Conservation (phyloP, 2,329 filamentous ascomycete species). For the Lizonia empirigonia region DNA sequence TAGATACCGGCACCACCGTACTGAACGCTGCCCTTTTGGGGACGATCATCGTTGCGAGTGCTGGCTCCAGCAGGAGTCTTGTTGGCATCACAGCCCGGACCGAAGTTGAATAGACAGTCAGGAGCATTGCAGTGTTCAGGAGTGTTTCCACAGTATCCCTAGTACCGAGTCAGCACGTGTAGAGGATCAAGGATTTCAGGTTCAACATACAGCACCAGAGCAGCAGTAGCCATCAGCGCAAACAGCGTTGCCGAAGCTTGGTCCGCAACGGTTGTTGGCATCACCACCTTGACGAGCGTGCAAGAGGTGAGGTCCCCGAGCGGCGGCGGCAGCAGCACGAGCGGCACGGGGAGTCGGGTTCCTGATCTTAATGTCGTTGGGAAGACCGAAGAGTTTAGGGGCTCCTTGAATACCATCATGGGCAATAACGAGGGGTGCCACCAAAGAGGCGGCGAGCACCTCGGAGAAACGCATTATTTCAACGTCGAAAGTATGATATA, state of each 20-base stretch:
- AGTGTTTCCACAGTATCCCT: slow-evolving; percentile 60
- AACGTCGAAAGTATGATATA: background rate
- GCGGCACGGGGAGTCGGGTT: slow-evolving; percentile 34
- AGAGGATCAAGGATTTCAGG: background rate
- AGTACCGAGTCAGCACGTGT: slow-evolving; percentile 2
- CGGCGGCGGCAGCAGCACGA: slow-evolving; percentile 18
- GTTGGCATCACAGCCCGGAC: slow-evolving; percentile 65
- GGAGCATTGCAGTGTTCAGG: slow-evolving; percentile 64
- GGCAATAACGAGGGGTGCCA: slow-evolving; percentile 40
- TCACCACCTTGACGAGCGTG: slow-evolving; percentile 40
- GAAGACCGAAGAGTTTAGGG: slow-evolving; percentile 44
- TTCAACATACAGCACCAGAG: slow-evolving; percentile 36
- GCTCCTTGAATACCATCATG: slow-evolving; percentile 36
- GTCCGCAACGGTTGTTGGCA: slow-evolving; percentile 40
- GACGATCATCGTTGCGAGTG: slow-evolving; percentile 59
- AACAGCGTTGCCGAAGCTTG: slow-evolving; percentile 26
- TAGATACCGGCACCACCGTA: slow-evolving; percentile 66
- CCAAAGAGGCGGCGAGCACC: slow-evolving; percentile 34
- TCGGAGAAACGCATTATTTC: slow-evolving; percentile 41
- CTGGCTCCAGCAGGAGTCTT: slow-evolving; percentile 59
- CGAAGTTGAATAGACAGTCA: slow-evolving; percentile 65
- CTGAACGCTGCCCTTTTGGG: slow-evolving; percentile 58
- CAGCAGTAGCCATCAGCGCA: slow-evolving; percentile 45
- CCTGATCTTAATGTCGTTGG: slow-evolving; percentile 39
- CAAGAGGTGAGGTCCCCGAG: slow-evolving; percentile 24